Evolutionary conservation across 108 stramenopile species (phyloP).

Genomic region (Chaetoceros muelleri): DNA sequence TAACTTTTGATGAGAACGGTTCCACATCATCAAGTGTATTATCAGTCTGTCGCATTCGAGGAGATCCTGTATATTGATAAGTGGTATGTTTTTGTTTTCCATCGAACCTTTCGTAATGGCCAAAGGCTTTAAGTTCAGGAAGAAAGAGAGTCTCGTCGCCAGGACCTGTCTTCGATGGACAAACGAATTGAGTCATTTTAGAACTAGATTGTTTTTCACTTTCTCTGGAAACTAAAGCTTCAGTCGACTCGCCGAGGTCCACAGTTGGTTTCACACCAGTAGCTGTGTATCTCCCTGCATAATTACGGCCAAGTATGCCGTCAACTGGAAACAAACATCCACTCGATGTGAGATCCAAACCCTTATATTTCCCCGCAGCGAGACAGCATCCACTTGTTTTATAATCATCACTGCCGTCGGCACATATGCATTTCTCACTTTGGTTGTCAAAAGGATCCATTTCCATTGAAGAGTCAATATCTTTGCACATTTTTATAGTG

Average conservation of each 20-base stretch:
- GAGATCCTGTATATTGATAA: constrained; percentile 31
- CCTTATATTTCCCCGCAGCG: constrained; percentile 18
- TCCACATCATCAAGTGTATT: constrained; percentile 4
- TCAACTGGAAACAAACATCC: constrained; percentile 34
- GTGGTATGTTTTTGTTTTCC: constrained; percentile 19
- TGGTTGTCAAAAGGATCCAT: constrained; percentile 15
- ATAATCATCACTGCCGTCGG: constrained; percentile 36
- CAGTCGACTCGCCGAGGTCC: constrained; percentile 18
- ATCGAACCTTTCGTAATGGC: constrained; percentile 19
- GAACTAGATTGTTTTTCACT: background rate
- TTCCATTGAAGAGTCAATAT: constrained; percentile 18
- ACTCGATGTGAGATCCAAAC: constrained; percentile 16
- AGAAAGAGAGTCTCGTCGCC: background rate
- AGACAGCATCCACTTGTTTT: constrained; percentile 32
- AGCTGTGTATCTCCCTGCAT: constrained; percentile 24
- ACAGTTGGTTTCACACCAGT: constrained; percentile 2
- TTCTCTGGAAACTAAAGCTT: background rate
- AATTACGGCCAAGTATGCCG: constrained; percentile 32
- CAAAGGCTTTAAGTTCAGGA: constrained; percentile 21
- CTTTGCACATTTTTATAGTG: constrained; percentile 21
- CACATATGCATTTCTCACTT: constrained; percentile 25
- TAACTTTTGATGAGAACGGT: constrained; percentile 14
- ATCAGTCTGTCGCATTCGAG: constrained; percentile 33
- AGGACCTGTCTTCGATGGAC: constrained; percentile 17
- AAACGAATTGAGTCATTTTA: constrained; percentile 20